Percentiles rank a stretch among this genome's conserved stretches.
Evolutionary conservation across 139 green algal species (phyloP).

Genomic region (Volvox africanus): DNA sequence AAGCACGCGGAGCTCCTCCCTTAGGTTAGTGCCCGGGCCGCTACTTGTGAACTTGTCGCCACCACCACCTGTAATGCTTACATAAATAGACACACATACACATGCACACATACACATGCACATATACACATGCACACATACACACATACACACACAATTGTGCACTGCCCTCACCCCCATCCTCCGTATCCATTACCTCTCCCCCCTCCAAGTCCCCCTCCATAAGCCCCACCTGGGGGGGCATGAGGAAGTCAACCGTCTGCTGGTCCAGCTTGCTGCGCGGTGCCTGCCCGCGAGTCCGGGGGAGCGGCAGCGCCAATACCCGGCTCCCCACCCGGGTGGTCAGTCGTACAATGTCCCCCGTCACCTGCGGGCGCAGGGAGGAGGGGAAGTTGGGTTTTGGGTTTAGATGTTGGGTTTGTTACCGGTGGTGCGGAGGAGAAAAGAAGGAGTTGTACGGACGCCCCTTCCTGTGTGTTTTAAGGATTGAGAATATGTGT

Average conservation of each 20-base stretch:
- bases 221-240: slow-evolving; percentile 56
- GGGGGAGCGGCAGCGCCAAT: slow-evolving; percentile 51
- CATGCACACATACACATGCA: no score
- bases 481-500: no score
- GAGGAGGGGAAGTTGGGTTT: not conserved
- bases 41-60: no score
- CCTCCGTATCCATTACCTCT: no score
- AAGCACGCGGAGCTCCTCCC: no score
- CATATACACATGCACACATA: not conserved
- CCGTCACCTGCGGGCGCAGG: slow-evolving; percentile 51
- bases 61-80: no score
- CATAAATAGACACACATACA: not conserved
- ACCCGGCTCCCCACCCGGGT: slow-evolving; percentile 35
- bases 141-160: no score
- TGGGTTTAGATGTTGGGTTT: no score
- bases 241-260: slow-evolving; percentile 62
- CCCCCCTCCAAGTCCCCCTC: no score
- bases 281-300: slow-evolving; percentile 14
- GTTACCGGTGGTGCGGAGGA: not conserved
- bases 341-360: slow-evolving; percentile 54
- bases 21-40: no score
- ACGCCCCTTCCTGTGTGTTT: not conserved
- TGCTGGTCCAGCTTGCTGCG: slow-evolving; percentile 28
- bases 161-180: no score
- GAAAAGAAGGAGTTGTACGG: not conserved